A percentile compares a stretch with the other conserved stretches of the same genome.
These are phyloP conservation scores for Scutellaria minor DNA, from an alignment of 257 asterid genomes.

Conservation along the genomic window DNA sequence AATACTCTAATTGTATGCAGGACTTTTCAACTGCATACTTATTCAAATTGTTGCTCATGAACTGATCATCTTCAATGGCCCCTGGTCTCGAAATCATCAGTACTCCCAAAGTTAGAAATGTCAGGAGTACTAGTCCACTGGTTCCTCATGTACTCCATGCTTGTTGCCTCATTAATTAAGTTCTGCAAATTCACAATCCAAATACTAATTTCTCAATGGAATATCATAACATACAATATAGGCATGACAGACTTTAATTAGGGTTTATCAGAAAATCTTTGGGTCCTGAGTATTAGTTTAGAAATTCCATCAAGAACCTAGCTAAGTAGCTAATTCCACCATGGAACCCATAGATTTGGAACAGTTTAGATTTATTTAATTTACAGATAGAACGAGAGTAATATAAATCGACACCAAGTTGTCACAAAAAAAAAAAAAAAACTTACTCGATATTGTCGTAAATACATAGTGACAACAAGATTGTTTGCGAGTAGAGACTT, in stretches of 20 bases:
- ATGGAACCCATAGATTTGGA: background rate
- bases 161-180: slow-evolving; percentile 4
- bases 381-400: background rate
- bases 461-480: too few relatives aligned
- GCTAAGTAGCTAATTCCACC: background rate
- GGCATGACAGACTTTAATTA: too few relatives aligned
- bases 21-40: slow-evolving; percentile 6
- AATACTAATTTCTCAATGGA: background rate
- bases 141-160: slow-evolving; percentile 29
- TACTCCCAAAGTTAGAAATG: slow-evolving; percentile 37
- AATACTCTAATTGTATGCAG: background rate
- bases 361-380: background rate
- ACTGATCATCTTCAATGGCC: background rate
- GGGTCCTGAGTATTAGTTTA: background rate
- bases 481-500: too few relatives aligned
- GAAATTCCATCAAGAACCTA: background rate
- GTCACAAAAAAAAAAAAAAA: too few relatives aligned
- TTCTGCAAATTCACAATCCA: slow-evolving; percentile 36
- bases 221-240: background rate
- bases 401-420: too few relatives aligned
- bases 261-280: background rate
- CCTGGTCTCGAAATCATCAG: slow-evolving; percentile 29
- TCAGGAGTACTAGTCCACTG: slow-evolving; percentile 40
- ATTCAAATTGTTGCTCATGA: background rate
- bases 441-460: too few relatives aligned